Percentiles rank a stretch among this genome's conserved stretches.
phyloP scores from a whole-genome alignment of 2,329 filamentous ascomycete genomes.

The Rhexocercosporidium sp. region DNA sequence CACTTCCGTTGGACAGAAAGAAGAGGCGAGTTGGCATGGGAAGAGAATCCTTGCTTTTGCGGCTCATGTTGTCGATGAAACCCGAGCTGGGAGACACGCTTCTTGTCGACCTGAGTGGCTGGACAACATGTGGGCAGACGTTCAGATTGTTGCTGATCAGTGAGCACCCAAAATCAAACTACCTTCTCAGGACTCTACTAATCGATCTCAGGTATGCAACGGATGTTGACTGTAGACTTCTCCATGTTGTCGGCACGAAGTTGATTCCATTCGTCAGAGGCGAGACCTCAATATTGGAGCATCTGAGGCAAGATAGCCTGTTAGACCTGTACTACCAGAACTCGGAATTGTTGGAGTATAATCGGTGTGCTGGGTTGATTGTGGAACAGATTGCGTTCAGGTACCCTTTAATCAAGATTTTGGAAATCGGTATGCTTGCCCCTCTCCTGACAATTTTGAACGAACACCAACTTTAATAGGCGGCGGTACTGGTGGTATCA shows the following conservation, averaged over 20 bases:
- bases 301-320: slow-evolving; percentile 30
- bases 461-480: slow-evolving; percentile 32
- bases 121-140: slow-evolving; percentile 14
- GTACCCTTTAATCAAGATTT: slow-evolving; percentile 35
- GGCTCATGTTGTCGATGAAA: slow-evolving; percentile 20
- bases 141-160: slow-evolving; percentile 11
- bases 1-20: neutral
- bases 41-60: slow-evolving; percentile 22
- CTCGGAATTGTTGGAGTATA: slow-evolving; percentile 20
- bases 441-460: no score
- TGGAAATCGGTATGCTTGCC: slow-evolving; percentile 34
- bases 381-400: slow-evolving; percentile 39
- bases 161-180: neutral
- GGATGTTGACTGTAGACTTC: slow-evolving; percentile 27
- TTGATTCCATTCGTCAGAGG: slow-evolving; percentile 29
- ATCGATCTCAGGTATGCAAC: slow-evolving; percentile 9
- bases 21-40: slow-evolving; percentile 14
- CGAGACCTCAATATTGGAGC: slow-evolving; percentile 32
- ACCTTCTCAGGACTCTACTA: neutral
- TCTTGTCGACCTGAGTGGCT: slow-evolving; percentile 29
- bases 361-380: slow-evolving; percentile 20
- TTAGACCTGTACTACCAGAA: slow-evolving; percentile 33
- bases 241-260: slow-evolving; percentile 30
- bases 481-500: slow-evolving; percentile 51
- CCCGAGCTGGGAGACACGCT: slow-evolving; percentile 22